A percentile compares a stretch with the other conserved stretches of the same genome.
These are phyloP conservation scores for Glaciozyma antarctica DNA, from an alignment of 768 basidiomycete species.

Conservation along the genomic window DNA sequence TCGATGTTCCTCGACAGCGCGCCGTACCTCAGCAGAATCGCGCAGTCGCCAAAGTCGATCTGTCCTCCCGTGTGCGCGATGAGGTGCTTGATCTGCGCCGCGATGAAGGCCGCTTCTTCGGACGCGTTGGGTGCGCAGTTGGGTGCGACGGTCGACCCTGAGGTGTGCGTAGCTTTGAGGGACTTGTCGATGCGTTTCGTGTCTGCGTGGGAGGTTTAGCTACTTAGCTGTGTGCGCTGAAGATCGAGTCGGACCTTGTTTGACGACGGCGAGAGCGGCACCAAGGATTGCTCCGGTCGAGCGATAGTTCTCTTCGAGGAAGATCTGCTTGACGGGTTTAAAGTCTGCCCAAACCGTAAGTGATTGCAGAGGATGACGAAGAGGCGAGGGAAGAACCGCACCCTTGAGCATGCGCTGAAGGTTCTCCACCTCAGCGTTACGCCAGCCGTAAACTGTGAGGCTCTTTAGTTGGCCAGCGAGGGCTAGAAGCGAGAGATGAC, in stretches of 20 bases:
- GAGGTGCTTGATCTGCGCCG: conserved; percentile 64
- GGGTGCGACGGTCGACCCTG: conserved; percentile 54
- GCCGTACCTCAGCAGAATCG: conserved; percentile 73
- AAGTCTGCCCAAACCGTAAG: conserved; percentile 48
- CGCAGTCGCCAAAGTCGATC: conserved; percentile 66
- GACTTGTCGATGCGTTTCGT: conserved; percentile 64
- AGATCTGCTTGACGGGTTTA: conserved; percentile 53
- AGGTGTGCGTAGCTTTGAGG: conserved; percentile 58
- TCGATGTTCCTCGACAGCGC: conserved; percentile 68
- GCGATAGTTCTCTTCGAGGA: conserved; percentile 78
- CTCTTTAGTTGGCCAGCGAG: not conserved
- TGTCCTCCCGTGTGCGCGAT: conserved; percentile 65
- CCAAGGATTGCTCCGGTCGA: conserved; percentile 67
- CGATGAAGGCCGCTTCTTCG: conserved; percentile 62
- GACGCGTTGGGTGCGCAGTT: conserved; percentile 49
- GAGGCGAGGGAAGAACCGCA: conserved; percentile 31
- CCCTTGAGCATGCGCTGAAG: conserved; percentile 62
- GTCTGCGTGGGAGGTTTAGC: conserved; percentile 45
- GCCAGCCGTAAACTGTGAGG: conserved; percentile 64
- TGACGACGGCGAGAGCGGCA: conserved; percentile 65
- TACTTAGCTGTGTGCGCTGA: not conserved
- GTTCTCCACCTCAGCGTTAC: conserved; percentile 62
- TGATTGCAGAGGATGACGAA: not conserved
- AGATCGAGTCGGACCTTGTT: conserved; percentile 53
- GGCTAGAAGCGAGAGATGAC: conserved; percentile 15